Percentiles rank a stretch among this genome's conserved stretches.
Conservation (phyloP, 2,329 filamentous ascomycete species). For the Sporothrix brasiliensis region DNA sequence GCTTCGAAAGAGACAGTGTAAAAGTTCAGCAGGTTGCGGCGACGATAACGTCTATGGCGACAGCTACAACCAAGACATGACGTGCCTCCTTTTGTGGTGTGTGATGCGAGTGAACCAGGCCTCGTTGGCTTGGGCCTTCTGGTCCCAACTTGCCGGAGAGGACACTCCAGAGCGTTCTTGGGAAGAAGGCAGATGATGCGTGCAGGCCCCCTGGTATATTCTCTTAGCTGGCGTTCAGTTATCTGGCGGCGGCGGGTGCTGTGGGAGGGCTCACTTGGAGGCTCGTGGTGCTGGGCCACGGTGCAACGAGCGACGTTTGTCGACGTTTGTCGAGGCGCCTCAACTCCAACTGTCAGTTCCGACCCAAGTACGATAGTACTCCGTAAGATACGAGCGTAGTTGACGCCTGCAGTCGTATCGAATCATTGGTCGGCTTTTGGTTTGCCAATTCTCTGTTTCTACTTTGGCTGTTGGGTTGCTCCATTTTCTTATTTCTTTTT, state of each 20-base stretch:
- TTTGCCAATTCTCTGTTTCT: not conserved
- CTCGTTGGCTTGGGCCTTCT: too few species aligned
- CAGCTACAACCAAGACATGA: not conserved
- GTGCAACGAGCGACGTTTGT: too few species aligned
- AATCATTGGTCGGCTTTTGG: too few species aligned
- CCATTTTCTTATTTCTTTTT: not conserved
- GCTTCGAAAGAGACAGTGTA: not conserved
- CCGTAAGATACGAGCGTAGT: too few species aligned
- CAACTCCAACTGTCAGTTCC: not conserved
- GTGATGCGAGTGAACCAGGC: conserved; percentile 1
- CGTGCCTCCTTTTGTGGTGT: not conserved
- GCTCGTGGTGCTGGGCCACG: conserved; percentile 15
- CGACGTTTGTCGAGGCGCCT: too few species aligned
- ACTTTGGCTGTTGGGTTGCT: not conserved
- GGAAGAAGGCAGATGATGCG: not conserved
- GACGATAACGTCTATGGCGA: not conserved
- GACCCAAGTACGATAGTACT: not conserved
- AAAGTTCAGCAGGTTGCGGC: too few species aligned
- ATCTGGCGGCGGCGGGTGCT: not conserved
- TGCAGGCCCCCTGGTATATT: not conserved
- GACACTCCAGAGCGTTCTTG: not conserved
- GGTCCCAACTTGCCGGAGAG: not conserved
- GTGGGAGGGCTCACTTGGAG: not conserved
- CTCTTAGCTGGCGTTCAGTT: not conserved
- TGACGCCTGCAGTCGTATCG: not conserved